Conservation (phyloP, 2,329 filamentous ascomycete species). For the Colletotrichum eleusines region DNA sequence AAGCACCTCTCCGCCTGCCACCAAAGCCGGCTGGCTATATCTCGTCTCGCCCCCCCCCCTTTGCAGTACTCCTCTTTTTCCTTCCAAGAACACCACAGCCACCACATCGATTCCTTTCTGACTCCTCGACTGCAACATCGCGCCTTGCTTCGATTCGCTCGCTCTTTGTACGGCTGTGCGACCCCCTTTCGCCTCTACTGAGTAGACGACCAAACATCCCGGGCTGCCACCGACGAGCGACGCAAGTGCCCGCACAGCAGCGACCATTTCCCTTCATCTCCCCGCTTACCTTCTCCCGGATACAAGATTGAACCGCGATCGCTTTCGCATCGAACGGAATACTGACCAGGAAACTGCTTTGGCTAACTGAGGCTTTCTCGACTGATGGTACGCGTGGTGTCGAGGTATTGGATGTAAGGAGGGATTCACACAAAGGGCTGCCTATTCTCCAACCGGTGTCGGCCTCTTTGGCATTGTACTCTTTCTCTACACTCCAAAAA, state of each 20-base stretch:
- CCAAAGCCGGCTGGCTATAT: constrained; percentile 32
- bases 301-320: not conserved
- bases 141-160: not conserved
- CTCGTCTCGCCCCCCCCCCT: constrained; percentile 27
- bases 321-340: constrained; percentile 1
- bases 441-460: constrained; percentile 42
- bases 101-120: constrained; percentile 17
- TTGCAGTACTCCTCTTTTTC: constrained; percentile 35
- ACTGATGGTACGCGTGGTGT: constrained; percentile 42
- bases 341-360: constrained; percentile 33
- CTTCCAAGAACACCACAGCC: constrained; percentile 29
- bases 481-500: constrained; percentile 42
- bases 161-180: constrained; percentile 15
- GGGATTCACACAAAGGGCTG: constrained; percentile 43
- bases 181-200: not conserved
- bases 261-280: constrained; percentile 1
- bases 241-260: constrained; percentile 38
- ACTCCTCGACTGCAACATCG: constrained; percentile 12
- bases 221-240: constrained; percentile 18
- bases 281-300: not conserved
- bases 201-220: constrained; percentile 13
- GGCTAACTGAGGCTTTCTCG: constrained; percentile 39
- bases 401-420: constrained; percentile 43
- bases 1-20: constrained; percentile 28
- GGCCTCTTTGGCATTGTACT: constrained; percentile 46